Evolutionary conservation across 805 yeast genomes (phyloP), one percentile per base, ranked within the genome.

Genomic region (Kodamaea leandrae): DNA sequence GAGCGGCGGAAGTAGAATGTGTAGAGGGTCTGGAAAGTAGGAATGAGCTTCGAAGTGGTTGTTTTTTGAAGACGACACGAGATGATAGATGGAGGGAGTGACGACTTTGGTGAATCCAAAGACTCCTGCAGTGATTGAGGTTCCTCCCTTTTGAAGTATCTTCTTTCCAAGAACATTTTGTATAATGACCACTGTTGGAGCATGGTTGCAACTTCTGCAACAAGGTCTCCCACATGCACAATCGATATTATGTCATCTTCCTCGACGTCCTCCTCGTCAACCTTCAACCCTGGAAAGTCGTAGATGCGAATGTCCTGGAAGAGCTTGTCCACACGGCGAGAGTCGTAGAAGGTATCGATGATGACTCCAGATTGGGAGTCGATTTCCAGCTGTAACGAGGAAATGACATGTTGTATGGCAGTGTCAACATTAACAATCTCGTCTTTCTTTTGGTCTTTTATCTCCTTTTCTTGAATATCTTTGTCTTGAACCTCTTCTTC

Each of bases 291-390:
- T 1, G 64, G 64, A 46, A 64, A 69, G 7, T 47, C 47, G 57
- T 86, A 85, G 15, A 66, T 56, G 16, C 68, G 64, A 36, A 83
- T 70, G 17, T 82, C 86, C 41, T 72, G 71, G 17, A 85, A 50
- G 6, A 74, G 56, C 45, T 76, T 71, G 20, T 74, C 80, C 3
- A 89, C 54, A 19, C 81, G 70, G 47, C 86, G 74, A 20, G 78
- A 74, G 51, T 90, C 97, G 66, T 82, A 77, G 54, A 86, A 87
- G 0, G 93, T 86, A 59, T 91, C 98, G 41, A 86, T 71, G 3
- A 93, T 85, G 32, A 93, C 68, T 1, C 95, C 95, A 18, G 91
- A 83, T 56, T 93, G 99, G n/a, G 90, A 72, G 56, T 93, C 99
- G 21, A 93, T 82, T 56, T 93, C 99, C 37, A 77, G 69, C 61